Conservation (phyloP, 2,329 filamentous ascomycete genomes). For the Trichoderma sp. region DNA sequence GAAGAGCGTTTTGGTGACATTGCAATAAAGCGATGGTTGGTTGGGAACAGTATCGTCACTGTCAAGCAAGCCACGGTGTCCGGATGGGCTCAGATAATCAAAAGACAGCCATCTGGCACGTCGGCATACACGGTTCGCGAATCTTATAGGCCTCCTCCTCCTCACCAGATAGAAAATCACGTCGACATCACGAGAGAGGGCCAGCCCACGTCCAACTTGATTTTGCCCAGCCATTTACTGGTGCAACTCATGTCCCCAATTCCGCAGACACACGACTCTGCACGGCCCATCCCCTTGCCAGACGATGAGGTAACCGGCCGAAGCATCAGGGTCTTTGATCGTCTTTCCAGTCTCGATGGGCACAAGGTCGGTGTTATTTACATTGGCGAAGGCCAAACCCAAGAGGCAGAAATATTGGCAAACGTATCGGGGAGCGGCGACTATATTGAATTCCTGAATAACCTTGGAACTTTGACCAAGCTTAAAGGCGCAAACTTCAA, state of each 20-base stretch:
- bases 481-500: conserved; percentile 87
- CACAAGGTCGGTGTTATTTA: conserved; percentile 97
- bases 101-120: conserved; percentile 69
- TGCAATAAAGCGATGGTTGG: conserved; percentile 67
- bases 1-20: conserved; percentile 65
- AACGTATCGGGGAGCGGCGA: conserved; percentile 86
- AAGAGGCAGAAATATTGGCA: conserved; percentile 80
- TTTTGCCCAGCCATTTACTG: conserved; percentile 73
- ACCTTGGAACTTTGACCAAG: conserved; percentile 77
- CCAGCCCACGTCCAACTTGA: conserved; percentile 57
- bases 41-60: conserved; percentile 73
- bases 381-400: conserved; percentile 80
- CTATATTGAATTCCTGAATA: conserved; percentile 81
- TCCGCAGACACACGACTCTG: conserved; percentile 57
- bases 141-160: conserved; percentile 58
- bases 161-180: conserved; percentile 54
- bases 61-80: conserved; percentile 68
- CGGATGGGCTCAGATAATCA: conserved; percentile 70
- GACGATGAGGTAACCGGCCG: conserved; percentile 68
- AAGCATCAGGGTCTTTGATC: conserved; percentile 80
- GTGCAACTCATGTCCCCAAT: conserved; percentile 67
- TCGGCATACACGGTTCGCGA: conserved; percentile 62
- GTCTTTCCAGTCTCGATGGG: conserved; percentile 85
- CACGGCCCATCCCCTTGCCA: conserved; percentile 75
- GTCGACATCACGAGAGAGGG: conserved; percentile 52